Evolutionary conservation across 177 flowering plant genomes (phyloP).

Genomic region (Vitis hybrid): DNA sequence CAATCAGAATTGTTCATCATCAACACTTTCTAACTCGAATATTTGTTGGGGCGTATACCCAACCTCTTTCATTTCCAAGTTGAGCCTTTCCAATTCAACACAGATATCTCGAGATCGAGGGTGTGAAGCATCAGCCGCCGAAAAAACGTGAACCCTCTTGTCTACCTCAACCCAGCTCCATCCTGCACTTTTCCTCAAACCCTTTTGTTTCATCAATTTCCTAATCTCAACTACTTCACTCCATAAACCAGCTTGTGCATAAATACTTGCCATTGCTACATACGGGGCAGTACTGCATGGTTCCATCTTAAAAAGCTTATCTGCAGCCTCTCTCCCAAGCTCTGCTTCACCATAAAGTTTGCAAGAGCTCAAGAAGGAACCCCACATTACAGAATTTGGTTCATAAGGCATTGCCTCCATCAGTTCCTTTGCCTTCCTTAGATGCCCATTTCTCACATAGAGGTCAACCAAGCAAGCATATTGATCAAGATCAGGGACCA

Average conservation of each 20-base stretch:
- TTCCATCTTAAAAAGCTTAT: conserved; percentile 29
- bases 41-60: conserved; percentile 3
- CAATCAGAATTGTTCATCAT: not conserved
- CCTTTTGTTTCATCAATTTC: conserved; percentile 31
- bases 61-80: conserved; percentile 17
- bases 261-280: conserved; percentile 34
- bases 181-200: conserved; percentile 27
- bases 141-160: conserved; percentile 23
- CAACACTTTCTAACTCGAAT: not conserved
- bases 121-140: conserved; percentile 19
- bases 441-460: conserved; percentile 35
- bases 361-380: conserved; percentile 45
- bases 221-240: conserved; percentile 27
- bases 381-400: conserved; percentile 40
- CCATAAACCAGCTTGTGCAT: conserved; percentile 40
- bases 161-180: conserved; percentile 43
- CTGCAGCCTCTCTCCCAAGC: conserved; percentile 40
- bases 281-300: conserved; percentile 29
- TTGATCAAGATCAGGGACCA: conserved; percentile 42
- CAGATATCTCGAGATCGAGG: conserved; percentile 20
- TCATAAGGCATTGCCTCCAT: conserved; percentile 42
- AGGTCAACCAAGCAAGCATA: conserved; percentile 49
- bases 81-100: conserved; percentile 21
- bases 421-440: conserved; percentile 40
- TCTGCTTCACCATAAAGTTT: conserved; percentile 33